Base-by-base conservation (phyloP, 176 grass and related monocot species). In the Carex myosuroides region DNA sequence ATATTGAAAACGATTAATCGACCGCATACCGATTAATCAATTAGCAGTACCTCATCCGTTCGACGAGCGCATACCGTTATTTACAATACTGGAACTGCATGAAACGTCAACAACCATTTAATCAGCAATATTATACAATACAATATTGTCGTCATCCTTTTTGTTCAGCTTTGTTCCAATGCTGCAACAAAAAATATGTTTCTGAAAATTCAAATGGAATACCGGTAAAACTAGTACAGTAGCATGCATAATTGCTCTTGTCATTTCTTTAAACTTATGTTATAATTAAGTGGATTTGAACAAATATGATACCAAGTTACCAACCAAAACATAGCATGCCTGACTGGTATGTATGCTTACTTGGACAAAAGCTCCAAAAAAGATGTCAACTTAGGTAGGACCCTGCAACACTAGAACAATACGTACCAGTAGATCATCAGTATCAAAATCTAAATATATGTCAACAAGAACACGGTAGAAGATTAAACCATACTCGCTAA, bases 401-500 rank as follows among this genome's bases (percentile, higher is more conserved):
- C 26, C 24, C 33, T 1, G 13, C 24, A 66, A 41, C 21, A 54
- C 5, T 53, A 55, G 7, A 16, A 21, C 13, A 76, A 5, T 76
- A 13, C 9, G 13, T 20, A 76, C 44, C 46, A 76, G 22, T 8
- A 76, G 46, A 53, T 20, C 13, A 72, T 72, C 14, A 50, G n/a
- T 84, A 71, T 24, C 5, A 58, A 21, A 58, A 72, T n/a, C 17
- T 39, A 56, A 18, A 18, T 46, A 50, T 79, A 95, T 93, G 93
- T 98, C 96, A 11, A 99, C 88, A 50, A 95, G 75, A 59, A 99
- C 85, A 5, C 96, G 84, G 77, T 95, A 90, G 85, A 87, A 87
- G 74, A 99, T 95, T n/a, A 99, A 84, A 72, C 96, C 93, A 87
- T 92, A 99, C 85, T 99, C 93, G 29, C 93, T 95, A 86, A 99